phyloP scores from a whole-genome alignment of 345 rosid genomes.

The Pelargonium nanum region DNA sequence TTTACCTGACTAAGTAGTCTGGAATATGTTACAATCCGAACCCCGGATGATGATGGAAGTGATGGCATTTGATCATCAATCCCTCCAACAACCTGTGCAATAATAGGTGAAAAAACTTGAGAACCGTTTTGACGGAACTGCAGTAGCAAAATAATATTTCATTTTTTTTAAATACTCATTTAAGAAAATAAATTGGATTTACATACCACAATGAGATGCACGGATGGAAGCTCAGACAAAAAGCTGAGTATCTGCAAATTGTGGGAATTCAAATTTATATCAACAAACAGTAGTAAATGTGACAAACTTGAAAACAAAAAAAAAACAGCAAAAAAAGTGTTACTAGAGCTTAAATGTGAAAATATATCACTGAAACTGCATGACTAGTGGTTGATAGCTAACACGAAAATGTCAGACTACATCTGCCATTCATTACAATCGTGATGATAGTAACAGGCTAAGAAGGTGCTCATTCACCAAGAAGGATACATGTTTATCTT shows the following conservation, averaged over 20 bases:
- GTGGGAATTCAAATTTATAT: constrained; percentile 7
- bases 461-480: neutral
- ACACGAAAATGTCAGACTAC: neutral
- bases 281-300: neutral
- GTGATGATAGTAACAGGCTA: neutral
- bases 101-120: constrained; percentile 12
- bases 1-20: constrained; percentile 73
- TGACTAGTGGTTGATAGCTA: neutral
- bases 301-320: neutral
- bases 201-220: constrained; percentile 78
- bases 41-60: constrained; percentile 61
- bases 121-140: constrained; percentile 5
- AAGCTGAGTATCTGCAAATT: constrained; percentile 65
- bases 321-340: no score
- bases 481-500: neutral
- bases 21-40: constrained; percentile 61
- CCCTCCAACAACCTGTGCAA: constrained; percentile 83
- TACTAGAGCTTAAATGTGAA: neutral
- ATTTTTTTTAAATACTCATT: neutral
- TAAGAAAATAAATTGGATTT: neutral
- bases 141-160: neutral
- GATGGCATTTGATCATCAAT: constrained; percentile 69
- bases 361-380: neutral
- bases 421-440: neutral
- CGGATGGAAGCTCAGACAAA: constrained; percentile 76